phyloP scores from a whole-genome alignment of 371 early-diverging fungal species.

The Capillidium rhysosporum region DNA sequence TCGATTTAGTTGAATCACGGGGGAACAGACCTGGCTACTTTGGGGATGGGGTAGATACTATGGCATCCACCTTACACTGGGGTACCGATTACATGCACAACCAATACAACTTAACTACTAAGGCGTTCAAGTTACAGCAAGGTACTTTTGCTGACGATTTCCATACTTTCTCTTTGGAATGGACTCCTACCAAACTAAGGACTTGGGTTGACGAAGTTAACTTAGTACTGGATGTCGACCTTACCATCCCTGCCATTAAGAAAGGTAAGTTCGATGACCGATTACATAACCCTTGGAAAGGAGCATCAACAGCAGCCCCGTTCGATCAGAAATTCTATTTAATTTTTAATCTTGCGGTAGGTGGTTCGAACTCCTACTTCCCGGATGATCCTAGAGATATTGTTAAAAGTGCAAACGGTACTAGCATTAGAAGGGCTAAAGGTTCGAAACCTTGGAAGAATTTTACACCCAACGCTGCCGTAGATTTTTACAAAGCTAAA shows the following conservation, averaged over 20 bases:
- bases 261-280: slow-evolving; percentile 18
- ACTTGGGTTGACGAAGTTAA: slow-evolving; percentile 32
- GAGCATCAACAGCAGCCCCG: slow-evolving; percentile 26
- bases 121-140: slow-evolving; percentile 5
- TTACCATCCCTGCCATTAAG: slow-evolving; percentile 22
- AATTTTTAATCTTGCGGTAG: slow-evolving; percentile 47
- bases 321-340: slow-evolving; percentile 44
- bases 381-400: slow-evolving; percentile 18
- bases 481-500: slow-evolving; percentile 23
- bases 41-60: slow-evolving; percentile 6
- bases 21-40: slow-evolving; percentile 26
- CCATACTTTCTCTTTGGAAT: slow-evolving; percentile 28
- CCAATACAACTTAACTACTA: slow-evolving; percentile 3
- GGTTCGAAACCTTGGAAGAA: slow-evolving; percentile 29
- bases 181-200: slow-evolving; percentile 30
- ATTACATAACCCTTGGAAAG: slow-evolving; percentile 30
- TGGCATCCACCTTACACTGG: slow-evolving; percentile 7
- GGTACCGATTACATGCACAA: neutral
- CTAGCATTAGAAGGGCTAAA: neutral
- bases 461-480: slow-evolving; percentile 18
- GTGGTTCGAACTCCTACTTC: slow-evolving; percentile 38
- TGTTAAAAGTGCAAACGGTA: neutral
- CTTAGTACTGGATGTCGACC: slow-evolving; percentile 22
- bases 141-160: slow-evolving; percentile 22
- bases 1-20: slow-evolving; percentile 27